Evolutionary conservation across 345 rosid genomes (phyloP).

Genomic region (Euphorbia peplus): DNA sequence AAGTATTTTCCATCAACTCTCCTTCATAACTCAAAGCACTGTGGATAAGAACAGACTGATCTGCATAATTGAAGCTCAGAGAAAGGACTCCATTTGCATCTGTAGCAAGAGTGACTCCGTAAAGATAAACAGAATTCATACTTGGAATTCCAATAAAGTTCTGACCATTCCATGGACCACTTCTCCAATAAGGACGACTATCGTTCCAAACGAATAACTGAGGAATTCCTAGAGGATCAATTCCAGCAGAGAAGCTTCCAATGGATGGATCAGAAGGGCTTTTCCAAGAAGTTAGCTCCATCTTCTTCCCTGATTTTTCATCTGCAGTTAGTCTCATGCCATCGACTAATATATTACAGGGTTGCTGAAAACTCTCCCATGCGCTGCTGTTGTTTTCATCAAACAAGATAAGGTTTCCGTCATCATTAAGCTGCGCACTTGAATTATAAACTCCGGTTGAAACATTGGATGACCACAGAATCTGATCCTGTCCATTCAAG

Average conservation of each 20-base stretch:
- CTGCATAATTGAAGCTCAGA: not conserved
- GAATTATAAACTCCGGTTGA: conserved; percentile 18
- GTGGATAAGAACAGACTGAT: conserved; percentile 5
- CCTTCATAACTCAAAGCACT: conserved; percentile 38
- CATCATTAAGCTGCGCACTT: conserved; percentile 39
- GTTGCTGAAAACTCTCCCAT: conserved; percentile 64
- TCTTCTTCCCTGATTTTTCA: conserved; percentile 26
- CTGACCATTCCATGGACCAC: conserved; percentile 62
- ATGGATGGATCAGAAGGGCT: conserved; percentile 48
- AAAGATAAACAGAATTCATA: conserved; percentile 29
- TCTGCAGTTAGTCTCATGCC: conserved; percentile 36
- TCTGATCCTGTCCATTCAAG: conserved; percentile 28
- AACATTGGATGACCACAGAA: conserved; percentile 53
- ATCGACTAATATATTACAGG: conserved; percentile 30
- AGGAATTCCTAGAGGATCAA: conserved; percentile 28
- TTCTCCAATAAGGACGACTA: conserved; percentile 36
- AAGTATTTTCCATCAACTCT: not conserved
- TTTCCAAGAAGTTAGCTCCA: conserved; percentile 48
- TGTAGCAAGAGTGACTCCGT: conserved; percentile 23
- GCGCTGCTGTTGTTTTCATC: conserved; percentile 23
- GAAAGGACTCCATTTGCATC: conserved; percentile 26
- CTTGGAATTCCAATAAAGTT: conserved; percentile 32
- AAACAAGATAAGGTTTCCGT: conserved; percentile 50
- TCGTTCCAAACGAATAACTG: conserved; percentile 45
- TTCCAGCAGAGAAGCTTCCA: conserved; percentile 40